Conservation (phyloP, 495 filamentous ascomycete species). For the Pyronema domesticum region DNA sequence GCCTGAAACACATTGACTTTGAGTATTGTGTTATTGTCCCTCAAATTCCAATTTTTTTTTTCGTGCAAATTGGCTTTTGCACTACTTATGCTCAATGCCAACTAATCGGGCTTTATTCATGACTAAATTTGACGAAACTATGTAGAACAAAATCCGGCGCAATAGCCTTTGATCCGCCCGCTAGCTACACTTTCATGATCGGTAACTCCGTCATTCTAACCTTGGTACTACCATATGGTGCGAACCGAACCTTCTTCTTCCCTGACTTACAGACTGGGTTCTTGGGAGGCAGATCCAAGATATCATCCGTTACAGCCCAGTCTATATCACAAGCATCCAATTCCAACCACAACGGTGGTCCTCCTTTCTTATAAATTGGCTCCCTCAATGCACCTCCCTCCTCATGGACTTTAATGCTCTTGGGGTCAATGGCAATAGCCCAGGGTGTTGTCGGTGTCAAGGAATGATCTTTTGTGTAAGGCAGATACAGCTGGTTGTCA, state of each 20-base stretch:
- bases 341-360: neutral
- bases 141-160: no score
- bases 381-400: neutral
- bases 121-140: no score
- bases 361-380: neutral
- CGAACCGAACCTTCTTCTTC: neutral
- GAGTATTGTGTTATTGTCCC: no score
- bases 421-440: constrained; percentile 2
- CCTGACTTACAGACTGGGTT: neutral
- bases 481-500: neutral
- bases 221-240: constrained; percentile 2
- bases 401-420: neutral
- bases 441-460: neutral
- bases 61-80: no score
- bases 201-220: constrained; percentile 3
- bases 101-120: no score
- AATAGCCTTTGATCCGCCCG: no score
- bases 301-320: neutral
- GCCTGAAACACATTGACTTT: no score
- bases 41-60: no score
- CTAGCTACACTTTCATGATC: neutral
- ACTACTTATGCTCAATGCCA: no score
- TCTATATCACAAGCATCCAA: constrained; percentile 1
- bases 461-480: neutral
- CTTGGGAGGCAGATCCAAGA: neutral